phyloP scores from a whole-genome alignment of 2,329 filamentous ascomycete genomes.

The Colletotrichum lentis region DNA sequence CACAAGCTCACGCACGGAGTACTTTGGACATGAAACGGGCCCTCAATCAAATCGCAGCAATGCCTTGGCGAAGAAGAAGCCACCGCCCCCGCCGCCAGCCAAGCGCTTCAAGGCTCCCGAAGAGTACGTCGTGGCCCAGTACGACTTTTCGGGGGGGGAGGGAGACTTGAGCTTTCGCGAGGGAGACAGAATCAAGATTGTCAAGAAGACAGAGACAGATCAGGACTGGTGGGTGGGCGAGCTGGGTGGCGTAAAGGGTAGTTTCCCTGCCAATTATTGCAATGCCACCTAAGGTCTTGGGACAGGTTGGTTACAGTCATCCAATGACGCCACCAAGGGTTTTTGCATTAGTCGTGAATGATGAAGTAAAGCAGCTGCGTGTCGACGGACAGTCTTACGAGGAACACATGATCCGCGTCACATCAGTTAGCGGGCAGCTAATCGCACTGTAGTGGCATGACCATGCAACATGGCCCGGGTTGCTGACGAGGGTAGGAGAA shows the following conservation, averaged over 20 bases:
- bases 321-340: background rate
- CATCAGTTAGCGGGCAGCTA: background rate
- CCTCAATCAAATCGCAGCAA: constrained; percentile 40
- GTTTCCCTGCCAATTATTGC: constrained; percentile 87
- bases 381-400: too few species aligned
- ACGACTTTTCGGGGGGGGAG: constrained; percentile 76
- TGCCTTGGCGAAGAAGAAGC: constrained; percentile 70
- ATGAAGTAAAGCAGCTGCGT: background rate
- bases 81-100: constrained; percentile 74
- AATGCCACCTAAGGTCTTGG: constrained; percentile 47
- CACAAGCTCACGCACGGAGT: constrained; percentile 41
- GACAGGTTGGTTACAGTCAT: background rate
- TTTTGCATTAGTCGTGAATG: too few species aligned
- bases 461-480: background rate
- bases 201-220: constrained; percentile 80
- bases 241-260: constrained; percentile 71
- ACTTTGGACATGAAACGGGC: constrained; percentile 43
- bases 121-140: constrained; percentile 75
- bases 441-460: background rate
- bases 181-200: constrained; percentile 78
- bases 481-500: too few species aligned
- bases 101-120: constrained; percentile 62
- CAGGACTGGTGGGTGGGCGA: constrained; percentile 93
- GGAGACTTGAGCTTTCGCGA: constrained; percentile 79
- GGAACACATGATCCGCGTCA: background rate